These are phyloP conservation scores for Phlebopus sp. DNA, from an alignment of 1,284 basidiomycete species.

Conservation along the genomic window DNA sequence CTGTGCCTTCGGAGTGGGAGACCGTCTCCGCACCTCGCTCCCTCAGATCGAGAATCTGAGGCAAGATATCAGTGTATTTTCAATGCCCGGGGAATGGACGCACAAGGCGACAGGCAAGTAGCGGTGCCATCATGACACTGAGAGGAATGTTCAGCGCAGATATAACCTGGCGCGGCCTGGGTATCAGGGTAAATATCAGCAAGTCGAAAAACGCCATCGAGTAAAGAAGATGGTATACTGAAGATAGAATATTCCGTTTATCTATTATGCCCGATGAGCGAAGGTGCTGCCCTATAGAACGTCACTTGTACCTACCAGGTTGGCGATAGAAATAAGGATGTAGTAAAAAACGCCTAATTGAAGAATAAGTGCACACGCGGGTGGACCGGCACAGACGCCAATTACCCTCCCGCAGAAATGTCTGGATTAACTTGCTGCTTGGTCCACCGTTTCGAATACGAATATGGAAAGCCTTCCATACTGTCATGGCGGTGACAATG, in stretches of 20 bases:
- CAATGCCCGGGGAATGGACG: conserved; percentile 15
- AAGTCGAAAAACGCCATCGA: neutral
- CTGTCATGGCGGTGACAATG: conserved; percentile 72
- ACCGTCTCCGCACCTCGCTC: conserved; percentile 74
- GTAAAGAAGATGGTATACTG: conserved; percentile 46
- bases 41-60: conserved; percentile 70
- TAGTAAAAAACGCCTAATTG: conserved; percentile 73
- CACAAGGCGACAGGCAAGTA: conserved; percentile 73
- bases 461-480: conserved; percentile 70
- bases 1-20: conserved; percentile 63
- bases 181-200: conserved; percentile 11
- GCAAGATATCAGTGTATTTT: conserved; percentile 4
- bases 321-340: conserved; percentile 75
- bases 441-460: conserved; percentile 70
- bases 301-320: conserved; percentile 42
- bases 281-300: neutral
- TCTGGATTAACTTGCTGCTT: conserved; percentile 74
- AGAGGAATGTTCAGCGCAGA: conserved; percentile 84
- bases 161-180: conserved; percentile 72
- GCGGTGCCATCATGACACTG: conserved; percentile 79
- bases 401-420: conserved; percentile 74
- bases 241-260: conserved; percentile 80
- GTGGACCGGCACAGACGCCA: conserved; percentile 8
- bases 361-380: conserved; percentile 5
- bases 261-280: conserved; percentile 27